Percentiles rank a stretch among this genome's conserved stretches.
Conservation (phyloP, 257 asterid genomes). For the Solanum corneliomulleri region DNA sequence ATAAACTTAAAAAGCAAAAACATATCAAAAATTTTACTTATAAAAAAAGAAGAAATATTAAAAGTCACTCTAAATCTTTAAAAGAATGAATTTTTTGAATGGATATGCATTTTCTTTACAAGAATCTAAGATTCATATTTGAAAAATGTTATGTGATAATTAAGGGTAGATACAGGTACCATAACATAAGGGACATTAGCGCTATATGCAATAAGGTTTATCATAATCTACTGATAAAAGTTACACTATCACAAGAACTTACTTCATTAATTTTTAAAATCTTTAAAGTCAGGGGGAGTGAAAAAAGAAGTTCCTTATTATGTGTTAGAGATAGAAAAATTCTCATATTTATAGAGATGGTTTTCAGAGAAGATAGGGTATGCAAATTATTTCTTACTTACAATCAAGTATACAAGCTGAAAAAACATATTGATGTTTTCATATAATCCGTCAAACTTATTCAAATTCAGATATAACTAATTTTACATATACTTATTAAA, state of each 20-base stretch:
- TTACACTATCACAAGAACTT: background rate
- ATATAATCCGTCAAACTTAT: background rate
- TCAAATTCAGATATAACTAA: too few species aligned
- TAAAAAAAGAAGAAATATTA: too few species aligned
- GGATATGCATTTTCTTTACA: background rate
- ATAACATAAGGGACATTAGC: background rate
- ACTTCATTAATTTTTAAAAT: too few species aligned
- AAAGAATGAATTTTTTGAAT: background rate
- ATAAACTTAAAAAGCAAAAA: too few species aligned
- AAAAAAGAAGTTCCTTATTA: background rate
- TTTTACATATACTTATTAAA: too few species aligned
- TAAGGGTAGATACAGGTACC: background rate
- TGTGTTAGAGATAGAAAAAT: background rate
- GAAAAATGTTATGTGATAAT: background rate
- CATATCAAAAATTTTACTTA: background rate
- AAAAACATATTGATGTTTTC: background rate
- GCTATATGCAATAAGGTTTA: background rate
- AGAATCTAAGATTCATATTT: background rate
- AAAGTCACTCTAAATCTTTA: background rate
- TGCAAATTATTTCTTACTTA: background rate
- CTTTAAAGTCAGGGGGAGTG: background rate
- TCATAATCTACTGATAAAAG: background rate
- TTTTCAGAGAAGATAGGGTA: background rate
- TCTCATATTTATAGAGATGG: background rate
- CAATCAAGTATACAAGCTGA: background rate